Conservation (phyloP, 1,284 basidiomycete genomes). For the Stereum hirsutum region DNA sequence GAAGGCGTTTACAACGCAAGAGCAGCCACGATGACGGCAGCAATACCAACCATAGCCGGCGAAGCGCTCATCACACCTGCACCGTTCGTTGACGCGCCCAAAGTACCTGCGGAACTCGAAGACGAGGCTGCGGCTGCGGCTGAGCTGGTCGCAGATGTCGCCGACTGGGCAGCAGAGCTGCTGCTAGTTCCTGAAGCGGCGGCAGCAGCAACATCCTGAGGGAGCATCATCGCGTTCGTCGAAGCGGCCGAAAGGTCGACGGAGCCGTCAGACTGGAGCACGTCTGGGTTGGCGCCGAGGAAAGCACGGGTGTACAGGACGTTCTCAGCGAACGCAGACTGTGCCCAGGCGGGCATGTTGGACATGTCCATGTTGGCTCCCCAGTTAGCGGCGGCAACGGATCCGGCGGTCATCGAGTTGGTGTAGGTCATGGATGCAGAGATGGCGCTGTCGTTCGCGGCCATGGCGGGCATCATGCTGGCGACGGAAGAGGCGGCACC, state of each 20-base stretch:
- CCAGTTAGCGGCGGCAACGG: constrained; percentile 44
- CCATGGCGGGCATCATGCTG: constrained; percentile 39
- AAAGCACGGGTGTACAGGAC: constrained; percentile 51
- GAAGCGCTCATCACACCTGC: constrained; percentile 42
- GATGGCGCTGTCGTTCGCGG: constrained; percentile 42
- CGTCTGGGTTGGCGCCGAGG: constrained; percentile 53
- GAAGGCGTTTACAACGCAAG: constrained; percentile 40
- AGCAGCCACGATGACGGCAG: constrained; percentile 42
- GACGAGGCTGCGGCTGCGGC: constrained; percentile 19
- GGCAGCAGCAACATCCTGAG: constrained; percentile 39
- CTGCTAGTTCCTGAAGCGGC: constrained; percentile 20
- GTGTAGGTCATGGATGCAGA: constrained; percentile 46
- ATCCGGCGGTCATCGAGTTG: constrained; percentile 35
- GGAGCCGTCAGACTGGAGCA: constrained; percentile 38
- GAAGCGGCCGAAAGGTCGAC: constrained; percentile 38
- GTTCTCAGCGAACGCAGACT: constrained; percentile 42
- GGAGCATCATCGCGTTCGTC: constrained; percentile 44
- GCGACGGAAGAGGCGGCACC: constrained; percentile 35
- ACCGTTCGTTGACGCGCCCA: constrained; percentile 27
- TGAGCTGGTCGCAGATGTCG: constrained; percentile 18
- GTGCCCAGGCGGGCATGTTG: constrained; percentile 44
- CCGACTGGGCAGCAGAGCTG: constrained; percentile 15
- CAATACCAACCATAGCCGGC: constrained; percentile 35
- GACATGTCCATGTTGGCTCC: constrained; percentile 51
- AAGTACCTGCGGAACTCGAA: constrained; percentile 16